These are phyloP conservation scores for Amanita muscaria DNA, from an alignment of 768 basidiomycete species.

Conservation along the genomic window DNA sequence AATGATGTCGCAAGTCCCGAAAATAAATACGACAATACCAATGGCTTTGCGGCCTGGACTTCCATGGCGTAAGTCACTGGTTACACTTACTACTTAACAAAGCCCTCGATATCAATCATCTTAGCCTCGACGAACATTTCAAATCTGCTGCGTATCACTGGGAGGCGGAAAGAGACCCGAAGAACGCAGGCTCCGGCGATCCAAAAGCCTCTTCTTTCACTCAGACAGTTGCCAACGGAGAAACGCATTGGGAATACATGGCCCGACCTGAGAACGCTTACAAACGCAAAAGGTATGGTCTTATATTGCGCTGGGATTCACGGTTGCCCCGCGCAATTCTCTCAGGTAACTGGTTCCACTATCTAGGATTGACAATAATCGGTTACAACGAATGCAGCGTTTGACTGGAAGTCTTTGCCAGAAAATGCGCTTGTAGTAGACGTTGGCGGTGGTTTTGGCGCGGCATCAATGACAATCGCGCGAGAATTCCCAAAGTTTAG, in stretches of 20 bases:
- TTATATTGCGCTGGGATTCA: too few species aligned
- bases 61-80: slow-evolving; percentile 13
- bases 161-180: slow-evolving; percentile 19
- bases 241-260: slow-evolving; percentile 16
- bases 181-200: slow-evolving; percentile 13
- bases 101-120: neutral
- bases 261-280: slow-evolving; percentile 16
- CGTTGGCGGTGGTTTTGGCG: slow-evolving; percentile 11
- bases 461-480: slow-evolving; percentile 16
- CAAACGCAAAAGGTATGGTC: too few species aligned
- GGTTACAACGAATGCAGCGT: slow-evolving; percentile 10
- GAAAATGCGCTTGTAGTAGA: slow-evolving; percentile 16
- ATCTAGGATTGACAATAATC: slow-evolving; percentile 11
- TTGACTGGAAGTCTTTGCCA: slow-evolving; percentile 18
- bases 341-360: slow-evolving; percentile 10
- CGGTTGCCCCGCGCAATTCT: slow-evolving; percentile 17
- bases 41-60: slow-evolving; percentile 20
- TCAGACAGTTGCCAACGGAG: slow-evolving; percentile 13
- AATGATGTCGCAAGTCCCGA: slow-evolving; percentile 13
- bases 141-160: slow-evolving; percentile 19
- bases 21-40: slow-evolving; percentile 20
- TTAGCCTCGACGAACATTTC: slow-evolving; percentile 18
- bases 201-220: slow-evolving; percentile 13
- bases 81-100: neutral
- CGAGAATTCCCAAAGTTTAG: slow-evolving; percentile 14